Evolutionary conservation across 176 grass and related monocot species (phyloP).

Genomic region (Carex parvula): DNA sequence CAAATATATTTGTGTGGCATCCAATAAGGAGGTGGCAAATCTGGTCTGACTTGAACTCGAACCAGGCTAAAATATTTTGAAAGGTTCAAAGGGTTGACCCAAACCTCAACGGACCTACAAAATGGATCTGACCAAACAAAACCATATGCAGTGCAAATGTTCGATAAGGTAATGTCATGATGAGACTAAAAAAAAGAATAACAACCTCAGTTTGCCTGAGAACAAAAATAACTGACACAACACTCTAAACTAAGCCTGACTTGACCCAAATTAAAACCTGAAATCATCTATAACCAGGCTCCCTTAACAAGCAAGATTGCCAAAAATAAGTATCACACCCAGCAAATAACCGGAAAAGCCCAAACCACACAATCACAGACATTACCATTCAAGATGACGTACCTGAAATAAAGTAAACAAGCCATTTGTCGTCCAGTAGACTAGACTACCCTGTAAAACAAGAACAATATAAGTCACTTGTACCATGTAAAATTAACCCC

Average conservation of each 20-base stretch:
- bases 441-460: slow-evolving; percentile 61
- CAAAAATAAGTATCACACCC: slow-evolving; percentile 6
- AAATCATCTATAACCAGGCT: slow-evolving; percentile 7
- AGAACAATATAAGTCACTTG: slow-evolving; percentile 16
- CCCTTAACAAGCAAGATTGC: slow-evolving; percentile 6
- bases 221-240: background rate
- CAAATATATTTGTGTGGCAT: slow-evolving; percentile 10
- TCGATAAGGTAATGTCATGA: background rate
- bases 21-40: slow-evolving; percentile 12
- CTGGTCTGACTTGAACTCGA: background rate
- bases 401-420: slow-evolving; percentile 74
- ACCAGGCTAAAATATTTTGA: slow-evolving; percentile 4
- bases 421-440: slow-evolving; percentile 91
- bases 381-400: slow-evolving; percentile 5
- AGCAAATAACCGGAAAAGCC: slow-evolving; percentile 5
- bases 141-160: background rate
- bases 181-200: background rate
- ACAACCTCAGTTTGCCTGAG: background rate
- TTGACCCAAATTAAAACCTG: background rate
- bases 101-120: background rate
- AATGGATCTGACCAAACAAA: background rate
- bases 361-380: slow-evolving; percentile 29
- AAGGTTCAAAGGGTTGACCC: background rate
- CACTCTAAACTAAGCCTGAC: background rate
- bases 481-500: background rate